phyloP scores from a whole-genome alignment of 108 stramenopile species.

The Discostella pseudostelligera region DNA sequence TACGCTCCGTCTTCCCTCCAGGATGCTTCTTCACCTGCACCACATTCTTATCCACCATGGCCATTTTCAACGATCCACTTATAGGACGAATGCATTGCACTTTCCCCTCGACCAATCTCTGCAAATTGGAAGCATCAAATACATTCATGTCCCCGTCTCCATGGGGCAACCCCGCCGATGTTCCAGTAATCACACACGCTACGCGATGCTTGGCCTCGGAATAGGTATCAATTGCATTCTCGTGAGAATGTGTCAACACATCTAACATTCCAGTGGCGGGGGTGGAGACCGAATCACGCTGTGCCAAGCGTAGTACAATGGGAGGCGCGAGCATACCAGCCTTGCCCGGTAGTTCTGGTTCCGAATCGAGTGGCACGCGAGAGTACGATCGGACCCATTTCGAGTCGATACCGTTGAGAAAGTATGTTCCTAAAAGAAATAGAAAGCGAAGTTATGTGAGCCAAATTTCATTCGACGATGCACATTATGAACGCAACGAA shows the following conservation, averaged over 20 bases:
- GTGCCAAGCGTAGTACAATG: conserved; percentile 66
- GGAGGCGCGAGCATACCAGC: conserved; percentile 71
- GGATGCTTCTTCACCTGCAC: conserved; percentile 76
- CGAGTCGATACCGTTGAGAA: conserved; percentile 81
- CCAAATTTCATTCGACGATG: neutral
- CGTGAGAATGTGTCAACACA: conserved; percentile 50
- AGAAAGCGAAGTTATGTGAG: neutral
- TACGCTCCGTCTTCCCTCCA: conserved; percentile 60
- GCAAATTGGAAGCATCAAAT: conserved; percentile 76
- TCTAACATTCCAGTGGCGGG: conserved; percentile 74
- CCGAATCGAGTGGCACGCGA: conserved; percentile 70
- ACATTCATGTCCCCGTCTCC: conserved; percentile 49
- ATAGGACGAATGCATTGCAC: conserved; percentile 75
- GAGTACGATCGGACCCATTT: conserved; percentile 80
- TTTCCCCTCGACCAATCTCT: conserved; percentile 76
- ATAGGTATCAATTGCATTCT: conserved; percentile 42
- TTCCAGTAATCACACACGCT: conserved; percentile 93
- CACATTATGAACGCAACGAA: neutral
- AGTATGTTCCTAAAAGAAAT: conserved; percentile 85
- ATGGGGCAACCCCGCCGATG: conserved; percentile 91
- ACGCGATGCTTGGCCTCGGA: conserved; percentile 60
- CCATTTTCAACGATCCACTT: conserved; percentile 57
- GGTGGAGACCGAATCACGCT: conserved; percentile 57
- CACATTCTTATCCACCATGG: conserved; percentile 93
- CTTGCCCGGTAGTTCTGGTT: conserved; percentile 50